Evolutionary conservation across 352 stramenopile genomes (phyloP).

Genomic region (Globisporangium paddicum): DNA sequence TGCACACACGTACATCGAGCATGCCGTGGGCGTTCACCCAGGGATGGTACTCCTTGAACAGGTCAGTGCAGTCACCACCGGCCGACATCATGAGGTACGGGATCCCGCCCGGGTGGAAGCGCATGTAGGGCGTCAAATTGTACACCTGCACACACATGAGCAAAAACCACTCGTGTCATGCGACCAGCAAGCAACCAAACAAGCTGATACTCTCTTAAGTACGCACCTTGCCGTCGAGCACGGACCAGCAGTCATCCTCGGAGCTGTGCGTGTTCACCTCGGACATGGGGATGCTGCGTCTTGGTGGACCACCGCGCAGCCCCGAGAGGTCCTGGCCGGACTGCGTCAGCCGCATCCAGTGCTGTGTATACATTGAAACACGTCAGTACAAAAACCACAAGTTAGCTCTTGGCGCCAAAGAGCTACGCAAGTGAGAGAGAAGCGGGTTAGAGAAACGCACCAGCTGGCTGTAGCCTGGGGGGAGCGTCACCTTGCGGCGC

Average conservation of each 20-base stretch:
- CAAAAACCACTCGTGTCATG: neutral
- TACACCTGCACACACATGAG: constrained; percentile 46
- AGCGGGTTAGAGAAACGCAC: constrained; percentile 21
- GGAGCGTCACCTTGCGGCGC: constrained; percentile 76
- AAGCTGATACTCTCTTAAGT: too few species aligned
- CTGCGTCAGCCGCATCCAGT: constrained; percentile 91
- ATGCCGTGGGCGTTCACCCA: constrained; percentile 93
- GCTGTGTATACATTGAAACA: constrained; percentile 24
- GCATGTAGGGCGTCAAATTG: constrained; percentile 96
- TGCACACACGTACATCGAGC: constrained; percentile 52
- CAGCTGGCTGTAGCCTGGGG: constrained; percentile 90
- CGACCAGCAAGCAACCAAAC: too few species aligned
- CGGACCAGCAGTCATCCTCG: constrained; percentile 92
- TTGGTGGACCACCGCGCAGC: constrained; percentile 45
- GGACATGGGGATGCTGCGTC: constrained; percentile 62
- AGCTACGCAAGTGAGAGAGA: neutral
- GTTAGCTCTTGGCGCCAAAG: neutral
- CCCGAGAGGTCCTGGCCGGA: constrained; percentile 85
- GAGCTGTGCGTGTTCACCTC: constrained; percentile 89
- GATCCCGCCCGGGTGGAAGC: constrained; percentile 96
- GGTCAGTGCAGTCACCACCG: constrained; percentile 91
- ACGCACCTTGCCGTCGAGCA: constrained; percentile 89
- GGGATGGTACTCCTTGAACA: constrained; percentile 97
- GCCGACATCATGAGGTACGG: constrained; percentile 89
- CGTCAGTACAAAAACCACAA: neutral